A percentile compares a stretch with the other conserved stretches of the same genome.
These are phyloP conservation scores for Hypomontagnella submonticulosa DNA, from an alignment of 495 filamentous ascomycete genomes.

Conservation along the genomic window DNA sequence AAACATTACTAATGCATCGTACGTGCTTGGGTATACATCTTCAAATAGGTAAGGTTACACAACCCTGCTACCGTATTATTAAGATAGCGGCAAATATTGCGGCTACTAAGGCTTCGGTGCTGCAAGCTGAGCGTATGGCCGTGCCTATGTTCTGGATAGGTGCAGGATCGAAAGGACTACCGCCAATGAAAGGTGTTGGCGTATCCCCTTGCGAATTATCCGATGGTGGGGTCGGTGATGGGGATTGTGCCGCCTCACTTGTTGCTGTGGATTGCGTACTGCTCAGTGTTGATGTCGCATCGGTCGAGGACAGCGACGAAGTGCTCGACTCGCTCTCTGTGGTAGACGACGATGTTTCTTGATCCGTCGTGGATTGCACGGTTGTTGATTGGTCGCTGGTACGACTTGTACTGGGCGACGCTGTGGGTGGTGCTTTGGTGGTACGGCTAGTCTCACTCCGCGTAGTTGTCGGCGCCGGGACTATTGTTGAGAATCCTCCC, in stretches of 20 bases:
- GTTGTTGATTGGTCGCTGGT: conserved; percentile 25
- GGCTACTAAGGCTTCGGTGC: conserved; percentile 15
- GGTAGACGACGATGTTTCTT: conserved; percentile 25
- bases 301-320: conserved; percentile 17
- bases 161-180: conserved; percentile 33
- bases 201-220: conserved; percentile 24
- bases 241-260: conserved; percentile 23
- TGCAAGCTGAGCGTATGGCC: conserved; percentile 3
- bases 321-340: background rate
- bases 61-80: conserved; percentile 24
- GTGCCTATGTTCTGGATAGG: conserved; percentile 21
- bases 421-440: conserved; percentile 21
- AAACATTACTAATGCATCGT: conserved; percentile 34
- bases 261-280: conserved; percentile 22
- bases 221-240: conserved; percentile 4
- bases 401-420: conserved; percentile 9
- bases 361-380: conserved; percentile 20
- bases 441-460: conserved; percentile 12
- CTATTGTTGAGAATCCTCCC: conserved; percentile 31
- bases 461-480: conserved; percentile 20
- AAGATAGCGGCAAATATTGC: conserved; percentile 24
- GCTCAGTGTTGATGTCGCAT: conserved; percentile 24
- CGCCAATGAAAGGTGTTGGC: conserved; percentile 35
- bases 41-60: conserved; percentile 1
- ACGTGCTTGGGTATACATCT: conserved; percentile 22